Evolutionary conservation across 176 grass and related monocot species (phyloP).

Genomic region (Juncus inflexus): DNA sequence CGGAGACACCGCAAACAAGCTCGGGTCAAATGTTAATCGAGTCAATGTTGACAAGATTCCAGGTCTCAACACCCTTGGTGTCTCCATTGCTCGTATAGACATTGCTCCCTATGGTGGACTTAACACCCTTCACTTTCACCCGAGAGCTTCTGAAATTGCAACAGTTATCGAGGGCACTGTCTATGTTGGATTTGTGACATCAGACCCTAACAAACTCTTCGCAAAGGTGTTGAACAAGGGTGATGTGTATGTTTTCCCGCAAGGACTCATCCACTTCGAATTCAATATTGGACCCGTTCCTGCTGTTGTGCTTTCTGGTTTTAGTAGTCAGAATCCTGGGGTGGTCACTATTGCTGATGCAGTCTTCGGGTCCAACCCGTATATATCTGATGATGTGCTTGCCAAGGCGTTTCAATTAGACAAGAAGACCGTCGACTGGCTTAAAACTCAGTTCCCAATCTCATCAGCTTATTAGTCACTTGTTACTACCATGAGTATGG

Average conservation of each 20-base stretch:
- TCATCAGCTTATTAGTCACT: no score
- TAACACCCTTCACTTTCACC: conserved; percentile 42
- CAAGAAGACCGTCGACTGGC: no score
- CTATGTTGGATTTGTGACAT: conserved; percentile 52
- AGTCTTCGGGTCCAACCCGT: no score
- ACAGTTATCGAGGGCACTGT: conserved; percentile 41
- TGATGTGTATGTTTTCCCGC: conserved; percentile 1
- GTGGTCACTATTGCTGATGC: neutral
- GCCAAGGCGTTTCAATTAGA: no score
- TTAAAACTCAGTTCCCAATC: no score
- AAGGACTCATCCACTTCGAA: conserved; percentile 15
- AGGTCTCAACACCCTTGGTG: conserved; percentile 22
- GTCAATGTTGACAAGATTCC: conserved; percentile 10
- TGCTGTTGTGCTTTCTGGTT: conserved; percentile 2
- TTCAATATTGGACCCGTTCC: conserved; percentile 3
- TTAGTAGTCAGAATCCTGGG: conserved; percentile 14
- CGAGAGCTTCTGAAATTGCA: conserved; percentile 45
- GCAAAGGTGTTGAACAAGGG: conserved; percentile 37
- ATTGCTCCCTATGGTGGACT: neutral
- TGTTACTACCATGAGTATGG: no score
- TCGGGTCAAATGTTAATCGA: neutral
- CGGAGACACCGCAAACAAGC: neutral
- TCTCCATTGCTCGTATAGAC: conserved; percentile 17
- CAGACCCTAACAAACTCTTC: conserved; percentile 33
- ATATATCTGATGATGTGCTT: no score